Evolutionary conservation across 2,329 filamentous ascomycete species (phyloP).

Genomic region (Calonectria ilicicola): DNA sequence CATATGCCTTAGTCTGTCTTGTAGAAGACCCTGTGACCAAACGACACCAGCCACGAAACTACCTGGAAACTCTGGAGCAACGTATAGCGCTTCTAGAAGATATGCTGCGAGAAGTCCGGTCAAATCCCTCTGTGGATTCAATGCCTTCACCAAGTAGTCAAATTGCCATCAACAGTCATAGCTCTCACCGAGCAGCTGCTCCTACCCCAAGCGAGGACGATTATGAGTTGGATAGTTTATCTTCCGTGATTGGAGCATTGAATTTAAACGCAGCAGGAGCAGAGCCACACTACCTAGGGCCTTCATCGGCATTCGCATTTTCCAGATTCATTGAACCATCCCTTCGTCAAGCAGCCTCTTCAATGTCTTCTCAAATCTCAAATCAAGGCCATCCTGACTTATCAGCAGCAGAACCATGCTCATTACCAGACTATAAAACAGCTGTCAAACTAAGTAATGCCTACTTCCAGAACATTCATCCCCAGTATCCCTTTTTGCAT

Average conservation of each 20-base stretch:
- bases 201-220: background rate
- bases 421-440: slow-evolving; percentile 16
- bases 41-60: slow-evolving; percentile 2
- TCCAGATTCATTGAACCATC: slow-evolving; percentile 37
- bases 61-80: background rate
- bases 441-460: slow-evolving; percentile 39
- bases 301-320: slow-evolving; percentile 46
- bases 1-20: background rate
- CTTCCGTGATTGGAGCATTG: slow-evolving; percentile 31
- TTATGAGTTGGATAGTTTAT: background rate
- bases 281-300: slow-evolving; percentile 45
- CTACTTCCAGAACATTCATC: slow-evolving; percentile 52
- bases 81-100: background rate
- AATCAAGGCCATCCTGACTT: background rate
- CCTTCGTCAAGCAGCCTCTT: slow-evolving; percentile 12
- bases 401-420: slow-evolving; percentile 10
- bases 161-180: background rate
- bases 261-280: slow-evolving; percentile 27
- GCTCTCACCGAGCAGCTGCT: background rate
- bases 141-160: background rate
- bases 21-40: background rate
- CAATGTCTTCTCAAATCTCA: background rate
- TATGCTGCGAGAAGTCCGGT: background rate
- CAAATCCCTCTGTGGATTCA: background rate
- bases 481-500: slow-evolving; percentile 53